Evolutionary conservation across 2,329 filamentous ascomycete species (phyloP), one percentile per base, ranked within the genome.

Genomic region (Arthrinium puccinioides): DNA sequence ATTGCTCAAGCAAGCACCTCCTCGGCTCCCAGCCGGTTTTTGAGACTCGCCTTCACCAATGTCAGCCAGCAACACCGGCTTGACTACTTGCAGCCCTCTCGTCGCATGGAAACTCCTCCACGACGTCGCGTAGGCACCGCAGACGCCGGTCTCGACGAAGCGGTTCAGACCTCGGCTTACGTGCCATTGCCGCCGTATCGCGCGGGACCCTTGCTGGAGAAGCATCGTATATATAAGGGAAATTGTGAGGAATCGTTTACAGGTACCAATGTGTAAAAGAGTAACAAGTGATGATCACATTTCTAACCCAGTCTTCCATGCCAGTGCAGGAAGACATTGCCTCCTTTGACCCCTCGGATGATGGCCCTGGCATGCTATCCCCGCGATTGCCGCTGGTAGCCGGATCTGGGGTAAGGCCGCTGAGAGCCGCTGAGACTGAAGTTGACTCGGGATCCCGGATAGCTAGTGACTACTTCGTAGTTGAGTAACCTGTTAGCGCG

Each of bases 51-150:
- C 84, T 71, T 94, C 87, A 35, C 87, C 87, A 61, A 94, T 92
- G 55, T 94, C 87, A 44, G 87, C 86, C 42, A 94, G 64, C 27
- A 90, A 54, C 42, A 92, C 88, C 1, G 87, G 86, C 63, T 90
- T 90, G 32, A 92, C 70, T 2, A 72, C 75, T 35, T 63, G 66
- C 31, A 74, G 50, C 13, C 55, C 59, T 45, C 62, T 60, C 14
- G 72, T 70, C 29, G 67, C 64, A 44, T 75, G 71, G 50, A 79
- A 76, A 42, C 62, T 64, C 49, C 69, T 64, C 20, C 59, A 48
- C 38, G 57, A 44, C 41, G 53, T 47, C 34, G 52, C 41, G 31
- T 44, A 49, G 27, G 47, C 45, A 34, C 51, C 33, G 42, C 53
- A 44, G 47, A 54, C 44, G 53, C 48, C 41, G 43, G 44, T 38